Base-by-base conservation (phyloP, 2,329 filamentous ascomycete genomes). In the Mycosphaerelloides madeirae region DNA sequence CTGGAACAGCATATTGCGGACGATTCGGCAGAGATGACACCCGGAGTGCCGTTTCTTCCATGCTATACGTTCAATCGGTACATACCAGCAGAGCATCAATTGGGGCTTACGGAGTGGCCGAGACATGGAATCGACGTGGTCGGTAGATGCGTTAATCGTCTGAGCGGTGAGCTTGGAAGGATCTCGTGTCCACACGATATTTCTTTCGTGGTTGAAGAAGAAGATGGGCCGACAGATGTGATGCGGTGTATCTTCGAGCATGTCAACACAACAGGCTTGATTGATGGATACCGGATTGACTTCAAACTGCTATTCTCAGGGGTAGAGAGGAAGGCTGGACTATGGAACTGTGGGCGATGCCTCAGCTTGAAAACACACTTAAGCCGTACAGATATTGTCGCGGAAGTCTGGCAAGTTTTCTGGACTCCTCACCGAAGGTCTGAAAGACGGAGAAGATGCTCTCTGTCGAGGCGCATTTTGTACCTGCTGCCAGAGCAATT, bases 391-490 rank as follows among this genome's bases (percentile, higher is more conserved):
- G 38, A 5, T 51, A 39, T n/a, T 11, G 2, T 2, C 16, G 31
- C 5, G 48, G 44, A 3, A 28, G 38, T 22, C 31, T 48, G 8
- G 11, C 25, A 19, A 38, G 43, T 28, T 51, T 45, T 32, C 16
- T 51, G 29, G 41, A 44, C n/a, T 19, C 38, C 1, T 31, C 41
- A 12, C 3, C 34, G 2, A 20, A 16, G 14, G 33, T 33, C 1
- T 15, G 44, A 18, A 31, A 13, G 13, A 39, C 6, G n/a, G 41
- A 48, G n/a, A 45, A 44, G 28, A 39, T 34, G 32, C 20, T 51
- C 14, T 51, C 43, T 31, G 20, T 47, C 3, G 48, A 51, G 35
- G 48, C 48, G n/a, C 48, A 51, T 29, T 20, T 51, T 12, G 28
- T 51, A 11, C 16, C 44, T 9, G 9, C 5, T 6, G 22, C 22